phyloP scores from a whole-genome alignment of 148 eudicot genomes.

The Salicornia ramosissima region DNA sequence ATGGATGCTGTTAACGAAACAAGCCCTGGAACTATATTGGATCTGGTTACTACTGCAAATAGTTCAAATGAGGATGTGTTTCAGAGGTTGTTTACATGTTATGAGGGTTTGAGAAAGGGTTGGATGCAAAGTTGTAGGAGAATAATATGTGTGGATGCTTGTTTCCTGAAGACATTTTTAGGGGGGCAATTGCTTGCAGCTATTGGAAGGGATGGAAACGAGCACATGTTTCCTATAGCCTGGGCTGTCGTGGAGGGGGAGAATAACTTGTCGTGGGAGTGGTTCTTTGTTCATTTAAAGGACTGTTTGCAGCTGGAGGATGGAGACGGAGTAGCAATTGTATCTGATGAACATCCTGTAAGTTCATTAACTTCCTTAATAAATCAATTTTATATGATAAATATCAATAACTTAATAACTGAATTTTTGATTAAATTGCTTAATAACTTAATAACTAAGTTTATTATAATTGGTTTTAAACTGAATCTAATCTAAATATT shows the following conservation, averaged over 20 bases:
- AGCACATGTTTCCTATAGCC: neutral
- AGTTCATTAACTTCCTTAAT: neutral
- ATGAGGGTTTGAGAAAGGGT: neutral
- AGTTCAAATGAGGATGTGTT: neutral
- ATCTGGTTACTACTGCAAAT: too few species aligned
- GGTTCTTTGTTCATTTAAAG: neutral
- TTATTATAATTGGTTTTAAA: too few species aligned
- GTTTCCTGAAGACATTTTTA: neutral
- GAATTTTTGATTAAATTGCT: too few species aligned
- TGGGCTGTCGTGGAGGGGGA: neutral
- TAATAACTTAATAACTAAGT: too few species aligned
- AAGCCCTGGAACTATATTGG: too few species aligned
- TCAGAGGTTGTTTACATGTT: neutral
- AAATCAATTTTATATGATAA: neutral
- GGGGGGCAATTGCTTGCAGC: neutral
- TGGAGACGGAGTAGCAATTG: neutral
- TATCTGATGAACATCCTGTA: neutral
- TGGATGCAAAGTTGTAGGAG: conserved; percentile 1
- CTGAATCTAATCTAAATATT: too few species aligned
- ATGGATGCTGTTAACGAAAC: neutral
- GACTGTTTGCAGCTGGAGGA: neutral
- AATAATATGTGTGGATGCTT: neutral
- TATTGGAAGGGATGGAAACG: neutral
- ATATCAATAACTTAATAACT: neutral
- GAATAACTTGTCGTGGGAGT: neutral